Evolutionary conservation across 495 filamentous ascomycete genomes (phyloP), one percentile per base, ranked within the genome.

Genomic region (Aspergillus kassunensis): DNA sequence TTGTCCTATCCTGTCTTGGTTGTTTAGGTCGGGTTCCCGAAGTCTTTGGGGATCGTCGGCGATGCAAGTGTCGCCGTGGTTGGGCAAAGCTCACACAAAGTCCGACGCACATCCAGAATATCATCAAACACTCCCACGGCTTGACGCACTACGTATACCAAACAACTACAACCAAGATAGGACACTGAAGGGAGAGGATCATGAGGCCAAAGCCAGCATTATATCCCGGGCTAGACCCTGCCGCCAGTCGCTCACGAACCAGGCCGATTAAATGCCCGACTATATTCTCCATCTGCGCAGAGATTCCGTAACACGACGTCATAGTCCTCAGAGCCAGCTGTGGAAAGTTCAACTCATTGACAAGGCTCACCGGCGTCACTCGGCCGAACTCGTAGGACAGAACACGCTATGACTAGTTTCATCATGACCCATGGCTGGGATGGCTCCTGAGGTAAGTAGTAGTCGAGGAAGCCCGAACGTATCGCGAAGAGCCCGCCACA

Each of bases 291-390:
- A 56, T 60, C 36, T 54, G 53, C 3, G 31, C 44, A 5, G 49
- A 51, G n/a, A 56, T 36, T 5, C 49, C 40, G 53, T 54, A 60
- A 8, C 50, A 27, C 6, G 53, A 54, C 13, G 46, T 48, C 6
- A 56, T 33, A 19, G 53, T 60, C 20, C 41, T 44, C 3, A 60
- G 40, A 20, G 47, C 36, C 0, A 54, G 43, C 16, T 51, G 49
- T 8, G 56, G 30, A 16, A 42, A 60, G 15, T 54, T 56, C 19
- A 60, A 23, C 15, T 56, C 44, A 10, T 53, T 35, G 13, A 47
- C 36, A 11, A 60, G 49, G 34, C 44, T 37, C 2, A 55, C 20
- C 8, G 42, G 12, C 7, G 12, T 41, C 20, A 30, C 18, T 24
- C 10, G 30, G n/a, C 39, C 39, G 11, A 20, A 11, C 5, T 6